Conservation (phyloP, 305 asterid genomes). For the Solanum hybrid region DNA sequence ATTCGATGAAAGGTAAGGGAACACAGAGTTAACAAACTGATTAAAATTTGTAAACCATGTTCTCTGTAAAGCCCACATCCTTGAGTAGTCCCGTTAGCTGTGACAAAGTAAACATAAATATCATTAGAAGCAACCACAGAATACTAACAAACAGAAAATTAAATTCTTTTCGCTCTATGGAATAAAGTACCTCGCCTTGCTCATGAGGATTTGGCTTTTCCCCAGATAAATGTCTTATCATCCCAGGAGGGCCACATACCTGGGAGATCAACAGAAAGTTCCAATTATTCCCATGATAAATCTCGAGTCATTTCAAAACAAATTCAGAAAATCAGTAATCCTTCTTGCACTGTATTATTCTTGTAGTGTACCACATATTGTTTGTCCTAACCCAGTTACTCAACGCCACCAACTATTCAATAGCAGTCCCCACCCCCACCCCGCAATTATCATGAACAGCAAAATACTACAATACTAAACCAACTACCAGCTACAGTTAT, state of each 20-base stretch:
- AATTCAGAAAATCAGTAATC: background rate
- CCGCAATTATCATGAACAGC: background rate
- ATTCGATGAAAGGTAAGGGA: background rate
- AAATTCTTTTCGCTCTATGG: background rate
- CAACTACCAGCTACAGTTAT: background rate
- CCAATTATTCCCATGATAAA: background rate
- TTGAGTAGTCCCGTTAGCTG: constrained; percentile 57
- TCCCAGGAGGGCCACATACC: constrained; percentile 98
- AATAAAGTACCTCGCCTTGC: constrained; percentile 71
- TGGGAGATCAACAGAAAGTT: constrained; percentile 18
- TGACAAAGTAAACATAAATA: constrained; percentile 1
- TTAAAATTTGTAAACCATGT: constrained; percentile 36
- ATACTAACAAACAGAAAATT: background rate
- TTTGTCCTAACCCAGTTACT: background rate
- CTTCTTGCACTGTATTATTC: background rate
- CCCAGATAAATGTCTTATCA: constrained; percentile 83
- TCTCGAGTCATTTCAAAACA: background rate
- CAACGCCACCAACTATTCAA: background rate
- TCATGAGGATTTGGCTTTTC: constrained; percentile 68
- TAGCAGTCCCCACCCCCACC: background rate
- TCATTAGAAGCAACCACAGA: background rate
- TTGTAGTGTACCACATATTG: background rate
- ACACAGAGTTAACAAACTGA: background rate
- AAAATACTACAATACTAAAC: background rate
- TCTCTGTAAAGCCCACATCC: constrained; percentile 10